A percentile compares a stretch with the other conserved stretches of the same genome.
Conservation (phyloP, 164 flowering plant species). For the Piper betle region DNA sequence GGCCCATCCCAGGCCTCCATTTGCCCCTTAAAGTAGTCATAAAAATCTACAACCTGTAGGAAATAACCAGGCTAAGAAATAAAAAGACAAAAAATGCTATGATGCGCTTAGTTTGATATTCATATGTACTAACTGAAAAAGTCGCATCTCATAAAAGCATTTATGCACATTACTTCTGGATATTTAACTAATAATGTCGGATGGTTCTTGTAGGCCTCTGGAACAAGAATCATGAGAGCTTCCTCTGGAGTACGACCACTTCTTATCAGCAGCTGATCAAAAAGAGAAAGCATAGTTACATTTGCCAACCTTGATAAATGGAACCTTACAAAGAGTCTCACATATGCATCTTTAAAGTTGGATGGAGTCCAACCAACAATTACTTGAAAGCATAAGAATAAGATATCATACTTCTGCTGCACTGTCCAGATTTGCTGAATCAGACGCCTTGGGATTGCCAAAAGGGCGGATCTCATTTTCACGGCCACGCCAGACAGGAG, state of each 20-base stretch:
- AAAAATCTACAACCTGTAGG: conserved; percentile 74
- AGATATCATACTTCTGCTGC: conserved; percentile 69
- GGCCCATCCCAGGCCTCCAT: conserved; percentile 99
- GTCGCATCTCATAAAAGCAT: not conserved
- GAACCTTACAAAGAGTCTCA: no score
- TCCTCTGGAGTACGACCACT: conserved; percentile 94
- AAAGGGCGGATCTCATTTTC: conserved; percentile 94
- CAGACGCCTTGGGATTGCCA: conserved; percentile 93
- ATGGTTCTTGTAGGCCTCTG: conserved; percentile 98
- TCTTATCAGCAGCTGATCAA: conserved; percentile 65
- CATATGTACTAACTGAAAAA: no score
- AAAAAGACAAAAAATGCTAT: not conserved
- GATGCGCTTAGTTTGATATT: no score
- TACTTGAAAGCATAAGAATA: conserved; percentile 4
- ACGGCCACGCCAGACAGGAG: conserved; percentile 96
- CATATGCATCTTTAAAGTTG: no score
- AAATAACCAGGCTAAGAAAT: conserved; percentile 1
- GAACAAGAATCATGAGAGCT: conserved; percentile 97
- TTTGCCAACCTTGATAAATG: no score
- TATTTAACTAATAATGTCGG: conserved; percentile 84
- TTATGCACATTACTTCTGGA: conserved; percentile 61
- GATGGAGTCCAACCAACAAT: not conserved
- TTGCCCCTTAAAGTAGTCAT: conserved; percentile 96
- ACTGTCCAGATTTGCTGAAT: conserved; percentile 97
- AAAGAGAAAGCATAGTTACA: not conserved